Evolutionary conservation across 2,329 filamentous ascomycete genomes (phyloP).

Genomic region (Orbilia brochopaga): DNA sequence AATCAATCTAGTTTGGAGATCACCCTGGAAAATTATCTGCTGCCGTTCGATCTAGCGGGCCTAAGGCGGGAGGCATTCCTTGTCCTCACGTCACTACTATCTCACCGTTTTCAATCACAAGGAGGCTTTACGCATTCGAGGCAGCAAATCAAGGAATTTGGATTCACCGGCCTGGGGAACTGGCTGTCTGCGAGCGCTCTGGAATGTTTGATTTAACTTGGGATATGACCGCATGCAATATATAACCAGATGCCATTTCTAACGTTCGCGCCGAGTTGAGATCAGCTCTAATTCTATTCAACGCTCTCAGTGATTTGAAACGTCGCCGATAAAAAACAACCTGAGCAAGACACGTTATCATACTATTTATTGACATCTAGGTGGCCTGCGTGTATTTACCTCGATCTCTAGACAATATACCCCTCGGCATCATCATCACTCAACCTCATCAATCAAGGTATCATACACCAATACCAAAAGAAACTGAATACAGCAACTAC

Average conservation of each 20-base stretch:
- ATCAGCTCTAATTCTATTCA: neutral
- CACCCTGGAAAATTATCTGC: neutral
- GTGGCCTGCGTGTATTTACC: neutral
- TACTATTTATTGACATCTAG: neutral
- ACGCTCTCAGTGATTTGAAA: neutral
- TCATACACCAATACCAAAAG: neutral
- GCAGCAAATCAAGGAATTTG: constrained; percentile 20
- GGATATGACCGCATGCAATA: neutral
- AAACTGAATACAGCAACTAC: constrained; percentile 2
- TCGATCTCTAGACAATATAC: neutral
- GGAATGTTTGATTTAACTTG: too few species aligned
- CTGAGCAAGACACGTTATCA: too few species aligned
- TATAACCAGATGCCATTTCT: neutral
- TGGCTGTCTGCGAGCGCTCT: neutral
- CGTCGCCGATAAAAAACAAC: neutral
- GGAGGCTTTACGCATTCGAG: neutral
- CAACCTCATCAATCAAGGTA: neutral
- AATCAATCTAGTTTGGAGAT: neutral
- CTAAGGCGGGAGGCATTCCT: constrained; percentile 4
- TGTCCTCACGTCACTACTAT: constrained; percentile 45
- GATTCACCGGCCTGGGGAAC: neutral
- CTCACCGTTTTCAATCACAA: constrained; percentile 11
- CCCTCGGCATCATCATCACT: constrained; percentile 4
- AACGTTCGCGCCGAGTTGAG: neutral
- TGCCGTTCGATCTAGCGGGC: neutral